Percentiles rank a stretch among this genome's conserved stretches.
phyloP scores from a whole-genome alignment of 2,329 filamentous ascomycete species.

The Diplodia sapinea region DNA sequence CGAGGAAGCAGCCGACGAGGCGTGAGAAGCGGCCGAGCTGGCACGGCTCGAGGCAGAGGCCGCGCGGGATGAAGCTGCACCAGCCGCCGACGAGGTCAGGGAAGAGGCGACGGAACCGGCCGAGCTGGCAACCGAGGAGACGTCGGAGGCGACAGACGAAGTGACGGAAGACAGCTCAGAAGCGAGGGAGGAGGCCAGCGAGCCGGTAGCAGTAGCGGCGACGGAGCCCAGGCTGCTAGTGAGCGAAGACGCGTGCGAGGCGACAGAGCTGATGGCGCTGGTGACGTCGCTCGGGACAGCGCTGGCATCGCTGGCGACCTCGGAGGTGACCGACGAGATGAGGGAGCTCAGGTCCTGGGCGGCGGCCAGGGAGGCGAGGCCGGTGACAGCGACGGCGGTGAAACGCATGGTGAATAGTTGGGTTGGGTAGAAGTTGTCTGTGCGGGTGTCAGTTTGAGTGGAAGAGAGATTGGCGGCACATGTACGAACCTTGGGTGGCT shows the following conservation, averaged over 20 bases:
- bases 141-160: background rate
- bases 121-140: background rate
- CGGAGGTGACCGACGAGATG: constrained; percentile 25
- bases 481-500: constrained; percentile 7
- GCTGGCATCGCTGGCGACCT: constrained; percentile 4
- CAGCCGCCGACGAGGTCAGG: background rate
- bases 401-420: constrained; percentile 27
- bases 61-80: background rate
- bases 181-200: constrained; percentile 9
- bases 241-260: background rate
- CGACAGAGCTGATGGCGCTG: constrained; percentile 7
- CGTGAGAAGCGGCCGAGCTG: background rate
- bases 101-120: background rate
- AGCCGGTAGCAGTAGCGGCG: constrained; percentile 25
- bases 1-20: background rate
- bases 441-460: background rate
- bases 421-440: constrained; percentile 7
- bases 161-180: constrained; percentile 6
- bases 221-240: constrained; percentile 24
- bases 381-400: constrained; percentile 23
- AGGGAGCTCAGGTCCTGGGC: constrained; percentile 25
- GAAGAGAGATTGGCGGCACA: background rate
- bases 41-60: background rate
- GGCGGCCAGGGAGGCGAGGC: constrained; percentile 23
- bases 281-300: background rate